These are phyloP conservation scores for Trichosporon coremiiforme DNA, from an alignment of 1,284 basidiomycete genomes.

Conservation along the genomic window DNA sequence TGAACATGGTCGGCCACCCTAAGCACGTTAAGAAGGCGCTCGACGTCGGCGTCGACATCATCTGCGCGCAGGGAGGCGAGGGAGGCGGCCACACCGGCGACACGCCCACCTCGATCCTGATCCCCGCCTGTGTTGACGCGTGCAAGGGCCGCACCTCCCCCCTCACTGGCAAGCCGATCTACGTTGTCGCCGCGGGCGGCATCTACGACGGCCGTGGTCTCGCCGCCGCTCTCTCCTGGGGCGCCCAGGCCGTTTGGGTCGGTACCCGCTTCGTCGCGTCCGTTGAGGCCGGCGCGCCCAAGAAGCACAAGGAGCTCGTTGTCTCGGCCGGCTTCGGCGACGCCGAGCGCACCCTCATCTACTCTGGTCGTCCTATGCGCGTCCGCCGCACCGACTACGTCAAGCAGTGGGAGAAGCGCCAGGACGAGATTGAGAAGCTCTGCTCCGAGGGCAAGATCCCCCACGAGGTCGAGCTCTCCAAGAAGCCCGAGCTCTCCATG, in stretches of 20 bases:
- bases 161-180: slow-evolving; percentile 74
- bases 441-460: slow-evolving; percentile 77
- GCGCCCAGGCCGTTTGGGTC: slow-evolving; percentile 84
- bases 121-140: slow-evolving; percentile 76
- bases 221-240: slow-evolving; percentile 81
- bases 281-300: slow-evolving; percentile 31
- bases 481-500: slow-evolving; percentile 31
- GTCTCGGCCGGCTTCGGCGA: slow-evolving; percentile 53
- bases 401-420: slow-evolving; percentile 64
- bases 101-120: slow-evolving; percentile 49
- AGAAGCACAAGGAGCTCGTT: slow-evolving; percentile 40
- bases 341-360: slow-evolving; percentile 76
- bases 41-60: slow-evolving; percentile 77
- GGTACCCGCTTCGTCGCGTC: slow-evolving; percentile 84
- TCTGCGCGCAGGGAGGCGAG: slow-evolving; percentile 85
- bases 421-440: slow-evolving; percentile 62
- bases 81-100: slow-evolving; percentile 68
- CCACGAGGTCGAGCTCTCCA: slow-evolving; percentile 66
- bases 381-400: slow-evolving; percentile 79
- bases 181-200: slow-evolving; percentile 81
- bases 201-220: slow-evolving; percentile 81
- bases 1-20: slow-evolving; percentile 80
- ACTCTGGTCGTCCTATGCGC: slow-evolving; percentile 81
- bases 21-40: slow-evolving; percentile 82
- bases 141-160: slow-evolving; percentile 72